Evolutionary conservation across 352 stramenopile genomes (phyloP).

Genomic region (Globisporangium radiosum): DNA sequence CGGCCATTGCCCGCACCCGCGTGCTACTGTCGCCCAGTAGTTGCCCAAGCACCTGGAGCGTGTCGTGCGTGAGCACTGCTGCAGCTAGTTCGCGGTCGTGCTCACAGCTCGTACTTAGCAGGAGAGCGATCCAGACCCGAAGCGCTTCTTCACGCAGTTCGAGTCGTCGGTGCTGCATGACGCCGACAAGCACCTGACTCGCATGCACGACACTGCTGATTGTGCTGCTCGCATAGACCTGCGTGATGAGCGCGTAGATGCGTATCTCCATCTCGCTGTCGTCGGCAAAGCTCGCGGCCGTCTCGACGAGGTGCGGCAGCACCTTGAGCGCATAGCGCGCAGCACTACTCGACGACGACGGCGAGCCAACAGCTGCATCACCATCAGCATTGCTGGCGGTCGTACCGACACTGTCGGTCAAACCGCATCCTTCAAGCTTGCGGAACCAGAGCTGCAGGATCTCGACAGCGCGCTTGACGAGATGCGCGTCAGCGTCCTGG

Average conservation of each 20-base stretch:
- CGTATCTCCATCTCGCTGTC: constrained; percentile 40
- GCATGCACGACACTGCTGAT: constrained; percentile 12
- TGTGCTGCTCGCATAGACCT: constrained; percentile 28
- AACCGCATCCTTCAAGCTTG: constrained; percentile 24
- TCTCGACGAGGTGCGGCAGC: constrained; percentile 44
- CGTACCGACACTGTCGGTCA: neutral
- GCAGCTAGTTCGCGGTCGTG: constrained; percentile 12
- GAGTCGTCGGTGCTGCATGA: constrained; percentile 38
- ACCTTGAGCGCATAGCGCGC: constrained; percentile 13
- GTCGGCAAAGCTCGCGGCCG: constrained; percentile 44
- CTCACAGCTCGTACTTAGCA: constrained; percentile 21
- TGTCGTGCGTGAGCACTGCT: constrained; percentile 11
- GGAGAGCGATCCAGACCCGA: constrained; percentile 46
- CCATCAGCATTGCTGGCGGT: neutral
- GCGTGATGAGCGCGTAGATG: constrained; percentile 22
- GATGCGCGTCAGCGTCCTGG: constrained; percentile 58
- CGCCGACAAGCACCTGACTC: constrained; percentile 23
- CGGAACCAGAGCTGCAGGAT: constrained; percentile 46
- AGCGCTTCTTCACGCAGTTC: constrained; percentile 60
- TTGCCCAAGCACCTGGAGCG: constrained; percentile 31
- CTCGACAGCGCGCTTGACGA: constrained; percentile 63
- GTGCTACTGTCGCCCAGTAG: constrained; percentile 43
- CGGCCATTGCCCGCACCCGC: constrained; percentile 32
- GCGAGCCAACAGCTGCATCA: too few relatives aligned
- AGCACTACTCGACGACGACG: too few relatives aligned